Base-by-base conservation (phyloP, 805 yeast genomes). In the Metschnikowia shivogae region DNA sequence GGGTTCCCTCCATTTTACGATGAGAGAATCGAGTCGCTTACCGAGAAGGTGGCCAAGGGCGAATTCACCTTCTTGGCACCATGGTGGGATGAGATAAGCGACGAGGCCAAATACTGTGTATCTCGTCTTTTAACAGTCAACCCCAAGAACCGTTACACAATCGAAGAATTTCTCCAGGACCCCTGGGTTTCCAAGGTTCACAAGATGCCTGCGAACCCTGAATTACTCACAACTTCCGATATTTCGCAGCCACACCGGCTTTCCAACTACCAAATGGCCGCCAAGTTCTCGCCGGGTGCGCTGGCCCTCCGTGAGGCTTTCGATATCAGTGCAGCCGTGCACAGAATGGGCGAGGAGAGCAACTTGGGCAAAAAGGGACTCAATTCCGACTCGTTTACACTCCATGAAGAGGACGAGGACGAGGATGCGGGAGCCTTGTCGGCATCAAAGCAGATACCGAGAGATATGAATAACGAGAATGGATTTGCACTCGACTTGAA, bases 11-110 rank as follows among this genome's bases (percentile, higher is more conserved):
- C 89, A 12, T 82, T 82, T 58, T 83, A 81, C 59, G 92, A 87
- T 54, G 86, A 82, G 49, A 83, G 84, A 56, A 73, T 81, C 3
- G 72, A 73, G 50, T 72, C 70, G 40, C 68, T 86, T 37, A 81
- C 89, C 4, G 74, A 74, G 44, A 86, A 86, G 60, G 87, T 85
- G 28, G 72, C 85, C 10, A 72, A 72, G 38, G 95, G 93, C 30
- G 82, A 85, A 45, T 86, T 76, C 62, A 77, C 79, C n/a, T 86
- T 85, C 60, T 68, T 86, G 43, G 68, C 77, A 47, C 95, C 95
- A 1, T 86, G 95, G 95, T 86, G 93, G 88, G 93, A 86, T 63
- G 95, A 86, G 60, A 83, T 86, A 30, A 74, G 84, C 41, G 64
- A 61, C 33, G 88, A 81, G 31, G 90, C 89, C 24, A 86, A 85